Conservation (phyloP, 495 filamentous ascomycete genomes). For the Aspergillus sclerotiicarbonarius region DNA sequence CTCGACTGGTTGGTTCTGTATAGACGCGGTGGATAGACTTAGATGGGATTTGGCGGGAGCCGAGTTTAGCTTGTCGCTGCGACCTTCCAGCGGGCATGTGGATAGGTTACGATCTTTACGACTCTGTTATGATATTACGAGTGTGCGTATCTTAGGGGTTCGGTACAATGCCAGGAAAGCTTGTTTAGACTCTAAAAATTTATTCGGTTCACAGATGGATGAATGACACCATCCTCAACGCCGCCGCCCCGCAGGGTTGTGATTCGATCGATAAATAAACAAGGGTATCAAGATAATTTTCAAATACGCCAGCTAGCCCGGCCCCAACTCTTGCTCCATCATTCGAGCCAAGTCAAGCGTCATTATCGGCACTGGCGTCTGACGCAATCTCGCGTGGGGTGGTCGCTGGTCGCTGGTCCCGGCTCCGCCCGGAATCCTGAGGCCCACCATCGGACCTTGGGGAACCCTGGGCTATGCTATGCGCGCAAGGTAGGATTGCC, state of each 20-base stretch:
- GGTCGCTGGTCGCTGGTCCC: background rate
- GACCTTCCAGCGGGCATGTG: background rate
- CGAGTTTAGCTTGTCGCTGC: background rate
- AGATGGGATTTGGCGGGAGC: background rate
- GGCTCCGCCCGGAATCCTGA: slow-evolving; percentile 7
- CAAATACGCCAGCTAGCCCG: slow-evolving; percentile 9
- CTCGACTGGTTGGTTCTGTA: background rate
- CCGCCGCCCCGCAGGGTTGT: background rate
- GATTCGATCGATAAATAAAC: background rate
- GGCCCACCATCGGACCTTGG: background rate
- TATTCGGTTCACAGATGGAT: no score
- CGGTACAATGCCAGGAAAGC: background rate
- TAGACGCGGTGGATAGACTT: background rate
- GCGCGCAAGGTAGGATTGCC: background rate
- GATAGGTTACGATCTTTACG: background rate
- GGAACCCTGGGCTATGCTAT: background rate
- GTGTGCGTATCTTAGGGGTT: background rate
- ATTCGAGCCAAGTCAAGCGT: slow-evolving; percentile 24
- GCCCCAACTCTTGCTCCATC: slow-evolving; percentile 28
- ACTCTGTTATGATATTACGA: background rate
- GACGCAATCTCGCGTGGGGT: background rate
- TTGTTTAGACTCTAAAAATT: background rate
- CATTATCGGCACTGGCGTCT: background rate
- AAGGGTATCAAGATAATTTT: slow-evolving; percentile 2
- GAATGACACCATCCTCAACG: no score